Evolutionary conservation across 768 basidiomycete species (phyloP).

Genomic region (Mycena olivaceomarginata): DNA sequence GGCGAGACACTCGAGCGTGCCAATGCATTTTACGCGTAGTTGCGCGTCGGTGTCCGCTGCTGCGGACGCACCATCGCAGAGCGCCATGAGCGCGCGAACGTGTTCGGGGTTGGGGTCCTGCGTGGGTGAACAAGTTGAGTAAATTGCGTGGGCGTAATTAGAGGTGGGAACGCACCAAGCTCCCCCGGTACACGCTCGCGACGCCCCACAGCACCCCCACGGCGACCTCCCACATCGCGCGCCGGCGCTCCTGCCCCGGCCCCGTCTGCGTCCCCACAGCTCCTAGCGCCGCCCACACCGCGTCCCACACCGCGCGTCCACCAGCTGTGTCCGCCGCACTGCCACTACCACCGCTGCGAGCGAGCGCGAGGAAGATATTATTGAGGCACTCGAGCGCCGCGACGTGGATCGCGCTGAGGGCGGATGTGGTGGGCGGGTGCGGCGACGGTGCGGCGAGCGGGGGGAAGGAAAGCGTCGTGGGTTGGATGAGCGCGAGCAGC

Average conservation of each 20-base stretch:
- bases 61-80: conserved; percentile 71
- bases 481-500: conserved; percentile 80
- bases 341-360: conserved; percentile 61
- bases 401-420: conserved; percentile 88
- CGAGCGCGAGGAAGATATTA: conserved; percentile 89
- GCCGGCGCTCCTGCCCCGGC: conserved; percentile 79
- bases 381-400: conserved; percentile 93
- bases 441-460: conserved; percentile 80
- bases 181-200: conserved; percentile 84
- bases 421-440: conserved; percentile 94
- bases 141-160: conserved; percentile 11
- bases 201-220: conserved; percentile 93
- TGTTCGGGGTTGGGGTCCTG: conserved; percentile 79
- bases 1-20: conserved; percentile 90
- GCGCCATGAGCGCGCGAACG: conserved; percentile 77
- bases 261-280: conserved; percentile 76
- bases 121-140: not conserved
- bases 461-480: conserved; percentile 89
- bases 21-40: conserved; percentile 86
- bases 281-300: conserved; percentile 78
- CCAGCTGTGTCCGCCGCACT: conserved; percentile 64
- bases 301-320: conserved; percentile 77
- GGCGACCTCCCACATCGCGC: conserved; percentile 87
- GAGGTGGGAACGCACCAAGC: conserved; percentile 67
- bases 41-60: conserved; percentile 60